phyloP scores from a whole-genome alignment of 1,284 basidiomycete species.

The Cutaneotrichosporon arboriforme region DNA sequence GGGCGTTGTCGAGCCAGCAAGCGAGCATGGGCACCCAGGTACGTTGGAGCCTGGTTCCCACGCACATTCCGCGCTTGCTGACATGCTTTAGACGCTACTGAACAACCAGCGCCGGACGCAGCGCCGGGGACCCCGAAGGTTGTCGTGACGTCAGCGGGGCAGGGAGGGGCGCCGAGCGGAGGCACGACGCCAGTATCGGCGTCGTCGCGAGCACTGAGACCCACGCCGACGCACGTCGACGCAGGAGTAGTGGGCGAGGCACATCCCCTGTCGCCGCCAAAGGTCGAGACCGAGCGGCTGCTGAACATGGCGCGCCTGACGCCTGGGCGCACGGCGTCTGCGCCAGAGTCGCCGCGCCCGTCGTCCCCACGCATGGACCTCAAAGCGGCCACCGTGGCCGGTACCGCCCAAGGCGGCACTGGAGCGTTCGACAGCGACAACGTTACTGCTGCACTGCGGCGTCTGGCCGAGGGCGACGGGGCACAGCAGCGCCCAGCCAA shows the following conservation, averaged over 20 bases:
- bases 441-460: slow-evolving; percentile 14
- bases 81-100: no score
- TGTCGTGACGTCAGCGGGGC: no score
- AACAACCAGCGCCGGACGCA: no score
- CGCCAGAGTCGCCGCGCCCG: no score
- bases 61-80: no score
- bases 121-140: no score
- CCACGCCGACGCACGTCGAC: slow-evolving; percentile 37
- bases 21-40: slow-evolving; percentile 17
- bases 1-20: slow-evolving; percentile 25
- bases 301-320: slow-evolving; percentile 19
- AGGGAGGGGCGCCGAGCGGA: background rate
- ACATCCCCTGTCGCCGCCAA: slow-evolving; percentile 27
- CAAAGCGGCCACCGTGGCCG: no score
- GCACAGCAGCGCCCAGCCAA: slow-evolving; percentile 1
- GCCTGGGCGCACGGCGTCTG: slow-evolving; percentile 2
- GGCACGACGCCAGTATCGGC: slow-evolving; percentile 1
- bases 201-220: slow-evolving; percentile 19
- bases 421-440: slow-evolving; percentile 1
- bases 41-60: background rate
- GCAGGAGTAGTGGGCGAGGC: background rate
- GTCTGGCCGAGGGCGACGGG: slow-evolving; percentile 9
- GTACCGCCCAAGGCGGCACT: background rate
- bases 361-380: background rate
- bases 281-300: slow-evolving; percentile 23